Conservation (phyloP, 1,284 basidiomycete genomes). For the Ustilago loliicola region DNA sequence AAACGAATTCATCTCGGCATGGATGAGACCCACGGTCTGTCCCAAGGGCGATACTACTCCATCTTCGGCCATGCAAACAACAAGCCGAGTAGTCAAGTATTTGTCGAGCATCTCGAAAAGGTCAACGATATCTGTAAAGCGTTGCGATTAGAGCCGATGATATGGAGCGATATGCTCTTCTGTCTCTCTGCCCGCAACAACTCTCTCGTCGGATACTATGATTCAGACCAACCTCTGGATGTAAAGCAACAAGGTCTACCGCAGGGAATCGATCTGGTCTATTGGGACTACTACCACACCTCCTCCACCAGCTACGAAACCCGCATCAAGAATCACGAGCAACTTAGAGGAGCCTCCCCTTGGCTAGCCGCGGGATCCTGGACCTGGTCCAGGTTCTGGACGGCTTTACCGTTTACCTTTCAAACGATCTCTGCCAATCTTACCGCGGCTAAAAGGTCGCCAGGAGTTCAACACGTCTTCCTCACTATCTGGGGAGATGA, state of each 20-base stretch:
- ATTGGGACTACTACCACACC: constrained; percentile 68
- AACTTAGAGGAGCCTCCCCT: constrained; percentile 65
- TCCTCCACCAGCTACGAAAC: constrained; percentile 62
- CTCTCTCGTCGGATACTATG: constrained; percentile 70
- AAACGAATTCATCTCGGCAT: constrained; percentile 64
- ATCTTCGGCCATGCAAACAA: constrained; percentile 65
- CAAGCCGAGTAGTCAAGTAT: constrained; percentile 66
- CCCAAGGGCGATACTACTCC: constrained; percentile 69
- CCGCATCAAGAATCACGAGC: constrained; percentile 69
- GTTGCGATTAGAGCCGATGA: constrained; percentile 68
- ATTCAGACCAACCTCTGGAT: constrained; percentile 38
- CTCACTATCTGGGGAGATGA: constrained; percentile 72
- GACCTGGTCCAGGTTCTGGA: constrained; percentile 72
- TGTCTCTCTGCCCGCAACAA: constrained; percentile 71
- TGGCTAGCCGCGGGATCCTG: constrained; percentile 71
- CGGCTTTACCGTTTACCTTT: constrained; percentile 71
- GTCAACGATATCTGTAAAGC: constrained; percentile 68
- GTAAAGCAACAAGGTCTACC: constrained; percentile 64
- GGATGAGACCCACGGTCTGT: constrained; percentile 70
- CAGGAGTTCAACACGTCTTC: constrained; percentile 68
- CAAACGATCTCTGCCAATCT: constrained; percentile 70
- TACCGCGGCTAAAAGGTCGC: constrained; percentile 65
- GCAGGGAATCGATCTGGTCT: constrained; percentile 64
- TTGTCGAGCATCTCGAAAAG: constrained; percentile 60
- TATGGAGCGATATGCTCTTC: constrained; percentile 71